Evolutionary conservation across 345 rosid genomes (phyloP), one percentile per base, ranked within the genome.

Genomic region (Mercurialis annua): DNA sequence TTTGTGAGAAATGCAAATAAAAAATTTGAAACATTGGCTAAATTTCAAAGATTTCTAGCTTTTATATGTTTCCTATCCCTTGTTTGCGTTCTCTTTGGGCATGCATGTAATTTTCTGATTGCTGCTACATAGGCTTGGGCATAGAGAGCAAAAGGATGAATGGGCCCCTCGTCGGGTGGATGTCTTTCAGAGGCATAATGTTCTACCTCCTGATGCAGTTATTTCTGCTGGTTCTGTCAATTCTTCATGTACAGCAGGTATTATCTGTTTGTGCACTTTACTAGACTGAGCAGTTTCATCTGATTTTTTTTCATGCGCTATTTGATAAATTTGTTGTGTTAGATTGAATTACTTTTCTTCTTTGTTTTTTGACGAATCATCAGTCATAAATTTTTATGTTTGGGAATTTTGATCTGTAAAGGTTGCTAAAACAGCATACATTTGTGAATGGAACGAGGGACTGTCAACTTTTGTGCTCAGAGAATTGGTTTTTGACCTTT

Each of bases 71-170:
- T 30, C 70, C 43, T 51, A 49, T 33, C 29, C 12, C 33, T 57
- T 38, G 52, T 27, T 42, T 65, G n/a, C 65, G 23, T 62, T 49
- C 46, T 69, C 51, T 46, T 62, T 23, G 6, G 10, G 17, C 14
- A 20, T 59, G 17, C 55, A 12, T 51, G 43, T 73, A 21, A 80
- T 63, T 82, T 43, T 56, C 59, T 60, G 36, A 34, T 30, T 47
- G 27, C 60, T 70, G 63, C 71, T 56, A 34, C 67, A 27, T 78
- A 94, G 98, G 84, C 99, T 94, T 75, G 99, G 99, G 42, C 98
- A 91, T 67, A 86, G 90, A 77, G 98, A 94, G 82, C 99, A 94
- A 82, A 94, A 91, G 83, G 99, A 94, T 80, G 98, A 91, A 73
- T 91, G 96, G 96, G 71, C 62, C 61, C 99, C 99, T 73, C 97